A percentile compares a stretch with the other conserved stretches of the same genome.
Conservation (phyloP, 495 filamentous ascomycete genomes). For the Penicillium riverlandense region DNA sequence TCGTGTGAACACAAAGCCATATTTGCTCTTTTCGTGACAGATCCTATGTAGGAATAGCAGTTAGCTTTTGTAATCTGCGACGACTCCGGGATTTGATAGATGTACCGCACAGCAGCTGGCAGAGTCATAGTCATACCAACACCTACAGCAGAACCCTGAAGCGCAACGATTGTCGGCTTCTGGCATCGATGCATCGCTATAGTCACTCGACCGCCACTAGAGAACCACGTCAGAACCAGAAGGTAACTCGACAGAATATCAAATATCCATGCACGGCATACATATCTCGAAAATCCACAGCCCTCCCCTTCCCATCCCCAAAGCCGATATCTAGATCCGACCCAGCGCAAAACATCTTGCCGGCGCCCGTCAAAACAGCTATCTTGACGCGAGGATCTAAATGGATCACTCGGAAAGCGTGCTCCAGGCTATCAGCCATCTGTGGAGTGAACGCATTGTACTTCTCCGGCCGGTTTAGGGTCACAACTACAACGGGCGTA, state of each 20-base stretch:
- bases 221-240: neutral
- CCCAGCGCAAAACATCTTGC: conserved; percentile 53
- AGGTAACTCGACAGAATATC: neutral
- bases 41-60: conserved; percentile 16
- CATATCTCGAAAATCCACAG: conserved; percentile 16
- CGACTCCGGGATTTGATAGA: neutral
- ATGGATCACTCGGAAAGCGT: conserved; percentile 43
- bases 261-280: neutral
- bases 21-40: conserved; percentile 40
- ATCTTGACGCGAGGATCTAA: conserved; percentile 44
- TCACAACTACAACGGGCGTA: conserved; percentile 46
- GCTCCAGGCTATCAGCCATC: conserved; percentile 45
- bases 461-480: conserved; percentile 46
- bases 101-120: conserved; percentile 43
- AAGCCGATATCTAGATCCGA: conserved; percentile 48
- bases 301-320: conserved; percentile 18
- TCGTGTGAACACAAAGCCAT: conserved; percentile 53
- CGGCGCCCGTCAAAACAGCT: conserved; percentile 47
- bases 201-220: conserved; percentile 43
- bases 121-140: conserved; percentile 59
- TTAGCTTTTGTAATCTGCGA: neutral
- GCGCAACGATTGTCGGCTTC: conserved; percentile 54
- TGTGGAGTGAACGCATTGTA: conserved; percentile 52
- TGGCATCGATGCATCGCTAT: conserved; percentile 52
- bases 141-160: conserved; percentile 55